phyloP scores from a whole-genome alignment of 2,329 filamentous ascomycete genomes.

The Verticillium dahliae region DNA sequence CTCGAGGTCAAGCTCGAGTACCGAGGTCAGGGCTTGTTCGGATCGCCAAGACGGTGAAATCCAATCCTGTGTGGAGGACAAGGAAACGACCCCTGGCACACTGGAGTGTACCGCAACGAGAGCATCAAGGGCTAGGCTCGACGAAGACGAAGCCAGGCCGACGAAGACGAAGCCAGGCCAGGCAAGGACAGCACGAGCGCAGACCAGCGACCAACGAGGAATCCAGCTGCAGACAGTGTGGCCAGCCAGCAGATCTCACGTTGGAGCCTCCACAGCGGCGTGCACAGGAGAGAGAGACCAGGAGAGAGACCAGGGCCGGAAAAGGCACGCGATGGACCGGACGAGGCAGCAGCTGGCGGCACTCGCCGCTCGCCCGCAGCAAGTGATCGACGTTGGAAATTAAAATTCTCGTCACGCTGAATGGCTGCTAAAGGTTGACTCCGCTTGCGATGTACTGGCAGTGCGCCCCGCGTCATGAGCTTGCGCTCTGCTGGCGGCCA shows the following conservation, averaged over 20 bases:
- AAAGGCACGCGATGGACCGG: neutral
- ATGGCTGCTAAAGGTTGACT: neutral
- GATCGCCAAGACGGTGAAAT: neutral
- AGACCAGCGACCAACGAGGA: neutral
- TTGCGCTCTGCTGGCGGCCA: neutral
- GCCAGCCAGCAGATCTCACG: neutral
- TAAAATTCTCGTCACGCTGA: neutral
- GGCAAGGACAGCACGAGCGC: neutral
- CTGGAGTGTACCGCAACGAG: too few species aligned
- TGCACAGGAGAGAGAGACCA: too few species aligned
- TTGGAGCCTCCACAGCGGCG: neutral
- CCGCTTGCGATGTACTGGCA: neutral
- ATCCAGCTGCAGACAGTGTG: neutral
- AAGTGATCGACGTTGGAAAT: slow-evolving; percentile 8
- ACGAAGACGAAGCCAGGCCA: neutral
- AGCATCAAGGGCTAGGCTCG: too few species aligned
- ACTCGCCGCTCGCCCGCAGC: slow-evolving; percentile 2
- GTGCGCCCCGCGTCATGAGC: neutral
- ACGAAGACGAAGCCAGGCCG: neutral
- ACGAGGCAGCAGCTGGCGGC: slow-evolving; percentile 1
- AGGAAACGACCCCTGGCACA: neutral
- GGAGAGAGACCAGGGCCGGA: neutral
- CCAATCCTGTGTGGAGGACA: neutral
- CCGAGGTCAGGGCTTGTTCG: neutral
- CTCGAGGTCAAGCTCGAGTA: neutral